A percentile compares a stretch with the other conserved stretches of the same genome.
Conservation (phyloP, 805 yeast species). For the Vanderwaltozyma tropicalis region DNA sequence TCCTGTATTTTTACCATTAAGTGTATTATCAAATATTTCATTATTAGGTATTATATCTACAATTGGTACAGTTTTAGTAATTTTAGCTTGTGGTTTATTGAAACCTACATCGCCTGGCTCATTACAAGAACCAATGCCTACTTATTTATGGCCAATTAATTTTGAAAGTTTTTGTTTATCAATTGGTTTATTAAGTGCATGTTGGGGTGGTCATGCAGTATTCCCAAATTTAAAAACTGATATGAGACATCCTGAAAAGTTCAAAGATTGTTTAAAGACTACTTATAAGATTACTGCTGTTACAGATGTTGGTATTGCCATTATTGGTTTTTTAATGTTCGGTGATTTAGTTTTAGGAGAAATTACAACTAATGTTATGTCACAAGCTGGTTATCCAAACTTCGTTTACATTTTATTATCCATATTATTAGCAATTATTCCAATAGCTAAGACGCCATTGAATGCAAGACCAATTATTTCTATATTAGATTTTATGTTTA, state of each 20-base stretch:
- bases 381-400: slow-evolving; percentile 56
- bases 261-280: slow-evolving; percentile 39
- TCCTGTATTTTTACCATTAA: slow-evolving; percentile 69
- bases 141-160: slow-evolving; percentile 55
- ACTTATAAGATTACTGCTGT: slow-evolving; percentile 52
- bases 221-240: slow-evolving; percentile 65
- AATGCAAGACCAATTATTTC: slow-evolving; percentile 75
- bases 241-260: slow-evolving; percentile 57
- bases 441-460: slow-evolving; percentile 75
- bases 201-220: slow-evolving; percentile 80
- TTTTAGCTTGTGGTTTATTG: slow-evolving; percentile 52
- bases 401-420: slow-evolving; percentile 51
- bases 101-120: slow-evolving; percentile 67
- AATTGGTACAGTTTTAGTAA: slow-evolving; percentile 47
- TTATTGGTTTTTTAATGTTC: slow-evolving; percentile 70
- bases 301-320: slow-evolving; percentile 55
- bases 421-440: slow-evolving; percentile 65
- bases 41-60: slow-evolving; percentile 66
- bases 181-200: slow-evolving; percentile 63
- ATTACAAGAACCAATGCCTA: slow-evolving; percentile 48
- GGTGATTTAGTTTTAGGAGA: slow-evolving; percentile 61
- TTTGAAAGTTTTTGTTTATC: slow-evolving; percentile 44
- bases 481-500: slow-evolving; percentile 47
- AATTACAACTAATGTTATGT: slow-evolving; percentile 63
- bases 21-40: slow-evolving; percentile 57